Conservation (phyloP, 2,329 filamentous ascomycete species). For the Neofusicoccum umdonicola region DNA sequence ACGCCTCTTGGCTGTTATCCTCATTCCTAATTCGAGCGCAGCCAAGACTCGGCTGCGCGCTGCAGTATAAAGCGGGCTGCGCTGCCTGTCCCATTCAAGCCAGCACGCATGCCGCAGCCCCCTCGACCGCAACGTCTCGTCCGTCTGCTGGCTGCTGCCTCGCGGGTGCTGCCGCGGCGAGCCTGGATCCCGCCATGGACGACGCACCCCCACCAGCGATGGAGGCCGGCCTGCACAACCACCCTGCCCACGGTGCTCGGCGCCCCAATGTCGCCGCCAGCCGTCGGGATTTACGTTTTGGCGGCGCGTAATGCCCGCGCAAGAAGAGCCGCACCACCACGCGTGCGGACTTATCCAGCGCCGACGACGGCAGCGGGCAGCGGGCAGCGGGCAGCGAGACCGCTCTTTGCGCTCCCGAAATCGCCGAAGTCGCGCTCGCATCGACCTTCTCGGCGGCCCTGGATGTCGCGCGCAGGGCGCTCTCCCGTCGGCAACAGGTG, state of each 20-base stretch:
- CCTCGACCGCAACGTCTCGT: background rate
- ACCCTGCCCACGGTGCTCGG: no score
- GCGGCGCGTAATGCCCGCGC: background rate
- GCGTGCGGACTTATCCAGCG: background rate
- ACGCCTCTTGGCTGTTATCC: background rate
- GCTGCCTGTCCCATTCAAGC: background rate
- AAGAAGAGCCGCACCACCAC: slow-evolving; percentile 9
- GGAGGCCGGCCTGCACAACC: background rate
- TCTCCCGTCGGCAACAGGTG: background rate
- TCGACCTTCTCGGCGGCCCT: slow-evolving; percentile 6
- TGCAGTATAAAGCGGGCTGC: background rate
- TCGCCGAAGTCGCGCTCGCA: background rate
- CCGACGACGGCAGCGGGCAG: background rate
- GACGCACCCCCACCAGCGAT: background rate
- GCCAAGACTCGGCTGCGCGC: background rate
- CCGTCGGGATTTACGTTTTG: background rate
- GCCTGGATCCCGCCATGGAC: no score
- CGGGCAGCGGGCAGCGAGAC: background rate
- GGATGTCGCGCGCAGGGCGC: background rate
- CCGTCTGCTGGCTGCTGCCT: background rate
- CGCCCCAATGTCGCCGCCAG: background rate
- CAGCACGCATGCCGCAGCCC: background rate
- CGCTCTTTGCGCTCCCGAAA: background rate
- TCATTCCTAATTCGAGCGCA: background rate
- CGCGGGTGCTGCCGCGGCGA: no score